Evolutionary conservation across 1,139 yeast genomes (phyloP).

Genomic region (Suhomyces bolitotheri): DNA sequence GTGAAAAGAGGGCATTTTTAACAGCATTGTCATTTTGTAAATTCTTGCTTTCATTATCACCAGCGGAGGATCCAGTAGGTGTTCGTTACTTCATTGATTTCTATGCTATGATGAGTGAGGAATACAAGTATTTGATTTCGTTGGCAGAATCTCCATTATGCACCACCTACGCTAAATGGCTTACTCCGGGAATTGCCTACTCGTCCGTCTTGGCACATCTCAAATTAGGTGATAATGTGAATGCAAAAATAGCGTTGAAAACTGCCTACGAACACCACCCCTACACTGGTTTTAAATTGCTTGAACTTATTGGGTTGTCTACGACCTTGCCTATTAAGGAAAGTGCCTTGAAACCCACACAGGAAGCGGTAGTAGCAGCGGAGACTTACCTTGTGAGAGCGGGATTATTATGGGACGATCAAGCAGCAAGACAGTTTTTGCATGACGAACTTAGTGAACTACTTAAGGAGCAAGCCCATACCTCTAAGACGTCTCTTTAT

Average conservation of each 20-base stretch:
- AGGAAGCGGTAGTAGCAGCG: constrained; percentile 36
- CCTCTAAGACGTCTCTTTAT: constrained; percentile 16
- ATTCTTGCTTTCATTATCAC: constrained; percentile 64
- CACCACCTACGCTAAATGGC: constrained; percentile 64
- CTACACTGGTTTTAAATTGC: constrained; percentile 53
- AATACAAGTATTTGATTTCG: constrained; percentile 60
- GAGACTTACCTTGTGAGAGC: constrained; percentile 59
- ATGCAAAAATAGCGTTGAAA: constrained; percentile 49
- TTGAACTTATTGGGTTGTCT: constrained; percentile 41
- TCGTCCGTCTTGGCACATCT: constrained; percentile 66
- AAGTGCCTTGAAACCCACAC: constrained; percentile 23
- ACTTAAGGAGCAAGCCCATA: constrained; percentile 24
- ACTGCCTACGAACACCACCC: constrained; percentile 61
- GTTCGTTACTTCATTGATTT: constrained; percentile 80
- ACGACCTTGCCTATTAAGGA: constrained; percentile 23
- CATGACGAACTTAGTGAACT: constrained; percentile 42
- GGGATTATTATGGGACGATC: constrained; percentile 49
- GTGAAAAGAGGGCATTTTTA: constrained; percentile 73
- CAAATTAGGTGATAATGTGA: constrained; percentile 33
- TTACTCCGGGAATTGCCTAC: constrained; percentile 71
- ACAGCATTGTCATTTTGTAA: constrained; percentile 81
- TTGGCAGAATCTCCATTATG: constrained; percentile 56
- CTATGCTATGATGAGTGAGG: constrained; percentile 69
- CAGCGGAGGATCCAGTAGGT: constrained; percentile 83
- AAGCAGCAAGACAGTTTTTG: constrained; percentile 47